Evolutionary conservation across 2,329 filamentous ascomycete species (phyloP).

Genomic region (Botrytis cinerea): DNA sequence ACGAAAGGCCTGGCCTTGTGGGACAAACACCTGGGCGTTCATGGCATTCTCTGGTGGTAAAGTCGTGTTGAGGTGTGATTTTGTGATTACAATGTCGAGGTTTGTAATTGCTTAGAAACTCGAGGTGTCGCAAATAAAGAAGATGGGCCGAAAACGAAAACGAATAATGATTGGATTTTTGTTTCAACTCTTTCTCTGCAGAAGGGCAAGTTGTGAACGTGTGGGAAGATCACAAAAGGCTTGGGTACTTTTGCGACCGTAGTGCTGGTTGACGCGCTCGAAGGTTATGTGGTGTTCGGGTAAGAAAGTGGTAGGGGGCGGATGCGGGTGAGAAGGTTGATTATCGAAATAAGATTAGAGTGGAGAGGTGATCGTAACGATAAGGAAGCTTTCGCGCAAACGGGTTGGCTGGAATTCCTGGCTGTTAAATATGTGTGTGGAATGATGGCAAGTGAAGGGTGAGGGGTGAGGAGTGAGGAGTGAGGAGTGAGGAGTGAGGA

Average conservation of each 20-base stretch:
- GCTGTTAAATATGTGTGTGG: not conserved
- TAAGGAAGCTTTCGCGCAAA: constrained; percentile 22
- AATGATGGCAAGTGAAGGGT: not conserved
- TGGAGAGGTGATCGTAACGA: constrained; percentile 16
- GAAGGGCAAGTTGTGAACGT: not conserved
- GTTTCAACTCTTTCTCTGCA: not conserved
- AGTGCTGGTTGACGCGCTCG: constrained; percentile 22
- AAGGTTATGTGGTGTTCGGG: constrained; percentile 22
- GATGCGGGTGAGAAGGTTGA: constrained; percentile 25
- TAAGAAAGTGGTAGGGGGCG: constrained; percentile 21
- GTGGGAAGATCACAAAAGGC: constrained; percentile 12
- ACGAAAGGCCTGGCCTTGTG: constrained; percentile 40
- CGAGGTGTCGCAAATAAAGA: constrained; percentile 24
- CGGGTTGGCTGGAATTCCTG: not conserved
- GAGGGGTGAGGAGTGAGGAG: too few species aligned
- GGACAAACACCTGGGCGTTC: constrained; percentile 41
- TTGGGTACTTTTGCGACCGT: constrained; percentile 26
- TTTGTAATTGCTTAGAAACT: constrained; percentile 23
- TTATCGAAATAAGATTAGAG: constrained; percentile 27
- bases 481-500: not conserved
- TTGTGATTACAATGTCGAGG: constrained; percentile 30
- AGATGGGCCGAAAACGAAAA: constrained; percentile 15
- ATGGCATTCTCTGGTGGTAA: constrained; percentile 42
- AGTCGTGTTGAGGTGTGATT: constrained; percentile 31
- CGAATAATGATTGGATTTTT: not conserved